Conservation (phyloP, 352 stramenopile species). For the Globisporangium mamillatum region DNA sequence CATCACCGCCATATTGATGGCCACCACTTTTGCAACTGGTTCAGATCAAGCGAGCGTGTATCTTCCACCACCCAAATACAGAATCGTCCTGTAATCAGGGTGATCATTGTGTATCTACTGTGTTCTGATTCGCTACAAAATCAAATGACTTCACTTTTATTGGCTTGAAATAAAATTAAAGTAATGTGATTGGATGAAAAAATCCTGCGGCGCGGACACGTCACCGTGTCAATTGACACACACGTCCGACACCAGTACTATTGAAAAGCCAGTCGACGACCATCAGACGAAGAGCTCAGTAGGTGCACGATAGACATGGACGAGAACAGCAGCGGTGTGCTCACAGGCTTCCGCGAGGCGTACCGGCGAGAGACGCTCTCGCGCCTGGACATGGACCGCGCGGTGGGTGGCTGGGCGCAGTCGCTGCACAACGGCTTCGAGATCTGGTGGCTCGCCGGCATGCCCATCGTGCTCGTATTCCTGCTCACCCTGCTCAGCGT, state of each 20-base stretch:
- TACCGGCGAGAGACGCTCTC: conserved; percentile 60
- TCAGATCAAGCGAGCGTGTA: not conserved
- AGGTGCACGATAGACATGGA: conserved; percentile 34
- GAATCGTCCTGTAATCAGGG: not conserved
- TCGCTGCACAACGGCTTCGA: conserved; percentile 83
- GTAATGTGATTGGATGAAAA: not conserved
- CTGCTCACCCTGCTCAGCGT: conserved; percentile 72
- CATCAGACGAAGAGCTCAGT: not conserved
- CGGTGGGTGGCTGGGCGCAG: conserved; percentile 32
- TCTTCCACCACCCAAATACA: not conserved
- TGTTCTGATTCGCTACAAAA: not conserved
- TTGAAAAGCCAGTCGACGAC: not conserved
- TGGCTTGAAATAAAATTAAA: not conserved
- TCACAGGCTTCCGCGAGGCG: conserved; percentile 42
- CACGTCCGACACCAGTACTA: not conserved
- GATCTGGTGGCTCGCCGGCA: conserved; percentile 83
- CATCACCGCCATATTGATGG: not conserved
- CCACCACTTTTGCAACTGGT: not conserved
- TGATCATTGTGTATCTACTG: not conserved
- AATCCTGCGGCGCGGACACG: conserved; percentile 19
- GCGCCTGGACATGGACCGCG: conserved; percentile 30
- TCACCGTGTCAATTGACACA: conserved; percentile 15
- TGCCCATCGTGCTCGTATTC: conserved; percentile 72
- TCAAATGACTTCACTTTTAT: not conserved
- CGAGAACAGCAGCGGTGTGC: conserved; percentile 53